phyloP scores from a whole-genome alignment of 768 basidiomycete species.

The Guyanaporus albipodus region DNA sequence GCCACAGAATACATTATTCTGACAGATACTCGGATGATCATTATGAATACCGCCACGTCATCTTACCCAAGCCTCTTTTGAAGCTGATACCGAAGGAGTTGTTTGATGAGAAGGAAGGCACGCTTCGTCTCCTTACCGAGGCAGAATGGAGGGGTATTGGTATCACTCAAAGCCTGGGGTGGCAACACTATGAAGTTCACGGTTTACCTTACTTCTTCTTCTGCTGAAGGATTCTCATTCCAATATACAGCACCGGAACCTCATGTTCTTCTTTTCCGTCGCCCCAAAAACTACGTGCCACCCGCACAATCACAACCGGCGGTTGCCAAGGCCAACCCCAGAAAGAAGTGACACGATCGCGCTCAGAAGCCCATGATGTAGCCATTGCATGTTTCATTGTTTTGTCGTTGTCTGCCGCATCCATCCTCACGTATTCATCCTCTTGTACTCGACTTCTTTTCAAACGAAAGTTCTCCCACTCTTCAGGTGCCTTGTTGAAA shows the following conservation, averaged over 20 bases:
- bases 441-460: conserved; percentile 9
- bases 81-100: conserved; percentile 88
- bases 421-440: conserved; percentile 13
- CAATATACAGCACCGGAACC: conserved; percentile 72
- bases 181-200: conserved; percentile 98
- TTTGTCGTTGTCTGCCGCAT: conserved; percentile 21
- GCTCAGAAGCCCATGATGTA: conserved; percentile 8
- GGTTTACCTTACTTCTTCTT: conserved; percentile 42
- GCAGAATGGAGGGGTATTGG: conserved; percentile 95
- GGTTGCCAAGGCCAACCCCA: conserved; percentile 38
- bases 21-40: conserved; percentile 89
- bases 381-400: conserved; percentile 20
- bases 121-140: conserved; percentile 79
- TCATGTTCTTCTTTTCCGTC: conserved; percentile 90
- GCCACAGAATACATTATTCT: conserved; percentile 77
- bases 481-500: conserved; percentile 8
- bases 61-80: conserved; percentile 90
- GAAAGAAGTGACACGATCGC: conserved; percentile 36
- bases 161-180: conserved; percentile 92
- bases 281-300: conserved; percentile 62
- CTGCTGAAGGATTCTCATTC: conserved; percentile 11
- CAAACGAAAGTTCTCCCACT: conserved; percentile 3
- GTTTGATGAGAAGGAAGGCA: conserved; percentile 74
- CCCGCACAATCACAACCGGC: conserved; percentile 44
- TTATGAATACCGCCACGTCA: conserved; percentile 96